A percentile compares a stretch with the other conserved stretches of the same genome.
These are phyloP conservation scores for Cephalotrichum gorgonifer DNA, from an alignment of 2,329 filamentous ascomycete species.

Conservation along the genomic window DNA sequence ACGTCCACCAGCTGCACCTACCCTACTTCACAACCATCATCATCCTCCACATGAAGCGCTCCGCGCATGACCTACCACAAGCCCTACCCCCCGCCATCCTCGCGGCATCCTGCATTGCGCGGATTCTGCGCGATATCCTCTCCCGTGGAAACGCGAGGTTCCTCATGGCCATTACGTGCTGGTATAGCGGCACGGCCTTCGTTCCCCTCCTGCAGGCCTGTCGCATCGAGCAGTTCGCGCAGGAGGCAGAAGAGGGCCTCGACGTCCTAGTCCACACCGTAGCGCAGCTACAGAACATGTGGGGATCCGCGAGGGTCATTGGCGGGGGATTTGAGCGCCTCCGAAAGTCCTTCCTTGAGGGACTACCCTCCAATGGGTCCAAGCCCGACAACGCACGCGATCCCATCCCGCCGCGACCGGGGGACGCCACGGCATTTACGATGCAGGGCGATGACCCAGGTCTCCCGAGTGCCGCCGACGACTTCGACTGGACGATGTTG, in stretches of 20 bases:
- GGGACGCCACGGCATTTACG: not conserved
- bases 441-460: not conserved
- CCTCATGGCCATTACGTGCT: constrained; percentile 30
- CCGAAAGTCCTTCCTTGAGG: not conserved
- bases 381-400: not conserved
- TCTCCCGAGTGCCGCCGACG: constrained; percentile 1
- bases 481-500: constrained; percentile 21
- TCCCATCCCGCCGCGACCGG: not conserved
- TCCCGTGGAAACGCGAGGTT: constrained; percentile 26
- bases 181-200: constrained; percentile 30
- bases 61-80: constrained; percentile 23
- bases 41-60: constrained; percentile 24
- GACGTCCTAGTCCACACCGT: constrained; percentile 19
- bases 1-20: constrained; percentile 29
- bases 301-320: constrained; percentile 24
- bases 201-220: constrained; percentile 27
- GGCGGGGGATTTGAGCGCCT: constrained; percentile 19
- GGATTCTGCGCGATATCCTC: constrained; percentile 26
- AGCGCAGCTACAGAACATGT: constrained; percentile 21
- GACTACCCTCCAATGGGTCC: not conserved
- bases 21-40: constrained; percentile 30
- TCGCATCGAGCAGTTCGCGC: constrained; percentile 18
- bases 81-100: constrained; percentile 24
- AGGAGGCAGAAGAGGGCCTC: constrained; percentile 20
- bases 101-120: constrained; percentile 25